These are phyloP conservation scores for Tagetes patula DNA, from an alignment of 129 eudicot species.

Conservation along the genomic window DNA sequence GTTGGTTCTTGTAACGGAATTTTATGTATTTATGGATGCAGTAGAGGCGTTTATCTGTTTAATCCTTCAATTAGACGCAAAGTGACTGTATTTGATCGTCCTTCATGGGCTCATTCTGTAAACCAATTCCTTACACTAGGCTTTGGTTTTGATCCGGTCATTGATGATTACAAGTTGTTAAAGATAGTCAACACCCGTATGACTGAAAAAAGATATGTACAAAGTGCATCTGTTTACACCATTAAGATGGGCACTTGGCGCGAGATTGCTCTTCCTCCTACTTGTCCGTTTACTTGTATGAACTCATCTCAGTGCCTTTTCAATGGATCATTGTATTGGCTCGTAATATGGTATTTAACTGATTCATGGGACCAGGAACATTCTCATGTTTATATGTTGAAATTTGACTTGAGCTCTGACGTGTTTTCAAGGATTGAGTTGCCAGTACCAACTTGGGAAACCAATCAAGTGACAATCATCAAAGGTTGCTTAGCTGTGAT, in stretches of 20 bases:
- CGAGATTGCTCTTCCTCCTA: conserved; percentile 5
- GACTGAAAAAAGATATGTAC: too few species aligned
- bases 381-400: not conserved
- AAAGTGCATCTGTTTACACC: conserved; percentile 1
- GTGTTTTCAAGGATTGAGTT: conserved; percentile 6
- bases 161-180: conserved; percentile 15
- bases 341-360: not conserved
- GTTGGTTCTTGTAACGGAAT: conserved; percentile 18
- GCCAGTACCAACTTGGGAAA: not conserved
- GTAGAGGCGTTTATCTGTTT: not conserved
- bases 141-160: conserved; percentile 18
- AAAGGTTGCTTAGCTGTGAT: conserved; percentile 13
- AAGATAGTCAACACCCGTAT: not conserved
- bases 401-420: conserved; percentile 14
- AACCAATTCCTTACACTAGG: too few species aligned
- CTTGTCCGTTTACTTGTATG: not conserved
- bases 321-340: conserved; percentile 24
- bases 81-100: not conserved
- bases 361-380: not conserved
- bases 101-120: not conserved
- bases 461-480: not conserved
- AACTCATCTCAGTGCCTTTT: not conserved
- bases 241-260: not conserved
- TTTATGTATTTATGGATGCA: not conserved
- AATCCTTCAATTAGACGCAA: conserved; percentile 14